Evolutionary conservation across 2,329 filamentous ascomycete species (phyloP), one percentile per base, ranked within the genome.

Genomic region (Talaromyces sp.): DNA sequence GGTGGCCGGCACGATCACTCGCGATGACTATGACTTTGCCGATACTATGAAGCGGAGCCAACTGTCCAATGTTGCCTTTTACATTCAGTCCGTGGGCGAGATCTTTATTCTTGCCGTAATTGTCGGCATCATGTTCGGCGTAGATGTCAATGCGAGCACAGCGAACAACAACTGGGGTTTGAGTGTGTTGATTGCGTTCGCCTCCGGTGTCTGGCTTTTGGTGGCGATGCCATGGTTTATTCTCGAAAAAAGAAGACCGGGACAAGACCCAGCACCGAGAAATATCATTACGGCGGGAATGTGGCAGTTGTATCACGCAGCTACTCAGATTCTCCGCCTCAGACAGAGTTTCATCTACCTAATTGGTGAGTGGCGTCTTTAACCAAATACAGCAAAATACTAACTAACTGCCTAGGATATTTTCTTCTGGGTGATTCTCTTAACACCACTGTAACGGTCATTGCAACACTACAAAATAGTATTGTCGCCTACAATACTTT

Each of bases 371-470:
- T 64, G 39, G 36, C 9, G 2, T 30, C 44, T 30, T 53, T 10
- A 0, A 3, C 27, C 7, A 17, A 4, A 11, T 25, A 11, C 28
- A 42, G 8, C n/a, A 42, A 2, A 13, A 51, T 32, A 8, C 22
- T 22, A 42, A 44, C 2, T 33, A 9, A 28, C 55, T 25, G 15
- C 58, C 10, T 64, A 73, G 80, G 81, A 3, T 90, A 88, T 68
- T 89, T 90, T 69, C 77, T 90, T 1, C 81, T 90, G 0, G 87
- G 85, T n/a, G 88, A 90, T 72, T 86, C 84, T 1, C 77, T 89
- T 39, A 89, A 89, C 70, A 90, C 88, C 0, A 88, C 87, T 0
- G 85, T 89, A 5, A 89, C 88, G 0, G 86, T 90, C 25, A 85
- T 90, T 33, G 80, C 77, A 0, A 89, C 86, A 0, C 72, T 89